A percentile compares a stretch with the other conserved stretches of the same genome.
These are phyloP conservation scores for Phytophthora brassicae DNA, from an alignment of 352 stramenopile genomes.

Conservation along the genomic window DNA sequence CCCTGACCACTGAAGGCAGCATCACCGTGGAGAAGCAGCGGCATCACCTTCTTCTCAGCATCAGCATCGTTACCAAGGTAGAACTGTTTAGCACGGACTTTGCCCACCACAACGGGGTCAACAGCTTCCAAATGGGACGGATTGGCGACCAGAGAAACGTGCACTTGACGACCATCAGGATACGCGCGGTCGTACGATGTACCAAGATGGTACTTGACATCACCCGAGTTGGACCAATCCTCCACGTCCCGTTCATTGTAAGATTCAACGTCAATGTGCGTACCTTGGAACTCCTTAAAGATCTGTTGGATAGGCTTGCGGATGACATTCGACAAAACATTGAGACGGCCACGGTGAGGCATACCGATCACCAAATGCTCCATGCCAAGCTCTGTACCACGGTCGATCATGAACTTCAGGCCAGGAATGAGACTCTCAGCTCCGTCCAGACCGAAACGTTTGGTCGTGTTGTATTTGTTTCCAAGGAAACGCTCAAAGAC, in stretches of 20 bases:
- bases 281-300: constrained; percentile 97
- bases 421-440: constrained; percentile 94
- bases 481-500: constrained; percentile 98
- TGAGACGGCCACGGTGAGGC: constrained; percentile 96
- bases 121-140: constrained; percentile 97
- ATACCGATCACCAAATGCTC: constrained; percentile 98
- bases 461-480: constrained; percentile 99
- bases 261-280: constrained; percentile 93
- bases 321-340: constrained; percentile 98
- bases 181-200: constrained; percentile 96
- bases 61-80: constrained; percentile 92
- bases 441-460: constrained; percentile 97
- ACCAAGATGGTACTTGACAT: constrained; percentile 99
- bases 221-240: constrained; percentile 92
- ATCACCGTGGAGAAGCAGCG: constrained; percentile 96
- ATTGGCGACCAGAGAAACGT: constrained; percentile 97
- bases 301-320: constrained; percentile 97
- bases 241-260: constrained; percentile 76
- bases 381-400: constrained; percentile 92
- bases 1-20: constrained; percentile 96
- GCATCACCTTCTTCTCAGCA: constrained; percentile 89
- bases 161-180: constrained; percentile 92
- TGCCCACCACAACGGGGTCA: constrained; percentile 95
- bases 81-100: constrained; percentile 96
- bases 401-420: constrained; percentile 96